Evolutionary conservation across 495 filamentous ascomycete species (phyloP).

Genomic region (Aspergillus carlsbadensis): DNA sequence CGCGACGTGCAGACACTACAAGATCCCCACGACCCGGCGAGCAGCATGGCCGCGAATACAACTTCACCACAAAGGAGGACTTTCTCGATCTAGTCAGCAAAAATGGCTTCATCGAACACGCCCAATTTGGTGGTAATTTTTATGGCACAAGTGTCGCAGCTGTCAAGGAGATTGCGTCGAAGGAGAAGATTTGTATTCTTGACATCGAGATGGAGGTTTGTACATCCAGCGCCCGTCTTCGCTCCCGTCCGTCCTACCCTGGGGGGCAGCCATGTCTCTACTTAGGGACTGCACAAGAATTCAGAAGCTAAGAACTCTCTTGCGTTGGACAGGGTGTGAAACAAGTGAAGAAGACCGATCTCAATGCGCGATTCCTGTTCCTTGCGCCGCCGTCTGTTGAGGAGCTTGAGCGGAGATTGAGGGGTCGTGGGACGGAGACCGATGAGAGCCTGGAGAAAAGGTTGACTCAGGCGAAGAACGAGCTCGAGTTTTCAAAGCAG

Average conservation of each 20-base stretch:
- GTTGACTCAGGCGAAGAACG: slow-evolving; percentile 72
- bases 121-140: slow-evolving; percentile 80
- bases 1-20: slow-evolving; percentile 63
- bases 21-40: slow-evolving; percentile 75
- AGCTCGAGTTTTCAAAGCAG: slow-evolving; percentile 75
- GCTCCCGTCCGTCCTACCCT: slow-evolving; percentile 65
- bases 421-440: slow-evolving; percentile 80
- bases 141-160: slow-evolving; percentile 83
- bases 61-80: slow-evolving; percentile 67
- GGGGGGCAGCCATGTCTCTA: background rate
- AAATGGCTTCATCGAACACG: slow-evolving; percentile 84
- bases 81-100: slow-evolving; percentile 68
- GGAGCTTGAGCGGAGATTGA: slow-evolving; percentile 70
- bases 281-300: background rate
- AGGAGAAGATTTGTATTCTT: slow-evolving; percentile 46
- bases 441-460: slow-evolving; percentile 75
- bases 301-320: background rate
- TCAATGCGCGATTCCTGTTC: slow-evolving; percentile 82
- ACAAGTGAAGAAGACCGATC: slow-evolving; percentile 77
- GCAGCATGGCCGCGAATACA: slow-evolving; percentile 73
- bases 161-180: slow-evolving; percentile 68
- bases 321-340: slow-evolving; percentile 74
- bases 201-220: slow-evolving; percentile 91
- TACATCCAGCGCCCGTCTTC: background rate
- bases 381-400: slow-evolving; percentile 76